Conservation (phyloP, 2,329 filamentous ascomycete genomes). For the Monosporascus sp. region DNA sequence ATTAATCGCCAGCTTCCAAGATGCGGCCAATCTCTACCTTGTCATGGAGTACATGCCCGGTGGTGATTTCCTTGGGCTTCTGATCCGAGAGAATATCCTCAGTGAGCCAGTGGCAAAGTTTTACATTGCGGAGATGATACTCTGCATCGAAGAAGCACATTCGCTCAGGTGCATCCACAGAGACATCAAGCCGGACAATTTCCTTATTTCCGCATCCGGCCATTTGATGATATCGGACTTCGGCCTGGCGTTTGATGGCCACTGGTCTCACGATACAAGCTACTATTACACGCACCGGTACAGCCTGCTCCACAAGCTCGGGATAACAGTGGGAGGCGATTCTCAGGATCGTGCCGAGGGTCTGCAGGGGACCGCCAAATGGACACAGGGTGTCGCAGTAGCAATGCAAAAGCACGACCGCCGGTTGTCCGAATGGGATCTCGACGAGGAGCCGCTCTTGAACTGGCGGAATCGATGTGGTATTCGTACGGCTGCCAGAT, state of each 20-base stretch:
- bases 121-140: slow-evolving; percentile 93
- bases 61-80: slow-evolving; percentile 82
- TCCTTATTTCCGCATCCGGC: slow-evolving; percentile 80
- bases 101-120: slow-evolving; percentile 74
- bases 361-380: slow-evolving; percentile 30
- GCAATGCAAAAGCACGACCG: slow-evolving; percentile 37
- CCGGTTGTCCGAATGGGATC: slow-evolving; percentile 25
- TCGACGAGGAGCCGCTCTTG: slow-evolving; percentile 48
- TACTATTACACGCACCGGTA: slow-evolving; percentile 85
- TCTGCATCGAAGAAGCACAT: slow-evolving; percentile 91
- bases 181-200: slow-evolving; percentile 96
- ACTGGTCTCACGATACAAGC: slow-evolving; percentile 85
- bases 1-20: slow-evolving; percentile 84
- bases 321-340: slow-evolving; percentile 70
- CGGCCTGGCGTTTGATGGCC: slow-evolving; percentile 88
- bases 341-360: slow-evolving; percentile 53
- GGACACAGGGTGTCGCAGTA: slow-evolving; percentile 34
- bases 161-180: slow-evolving; percentile 86
- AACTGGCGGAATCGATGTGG: slow-evolving; percentile 66
- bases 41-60: slow-evolving; percentile 99
- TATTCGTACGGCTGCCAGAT: slow-evolving; percentile 70
- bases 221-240: slow-evolving; percentile 97
- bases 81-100: slow-evolving; percentile 81
- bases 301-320: slow-evolving; percentile 69
- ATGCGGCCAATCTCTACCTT: slow-evolving; percentile 77